Conservation (phyloP, 2,329 filamentous ascomycete species). For the Bipolaris cookei region DNA sequence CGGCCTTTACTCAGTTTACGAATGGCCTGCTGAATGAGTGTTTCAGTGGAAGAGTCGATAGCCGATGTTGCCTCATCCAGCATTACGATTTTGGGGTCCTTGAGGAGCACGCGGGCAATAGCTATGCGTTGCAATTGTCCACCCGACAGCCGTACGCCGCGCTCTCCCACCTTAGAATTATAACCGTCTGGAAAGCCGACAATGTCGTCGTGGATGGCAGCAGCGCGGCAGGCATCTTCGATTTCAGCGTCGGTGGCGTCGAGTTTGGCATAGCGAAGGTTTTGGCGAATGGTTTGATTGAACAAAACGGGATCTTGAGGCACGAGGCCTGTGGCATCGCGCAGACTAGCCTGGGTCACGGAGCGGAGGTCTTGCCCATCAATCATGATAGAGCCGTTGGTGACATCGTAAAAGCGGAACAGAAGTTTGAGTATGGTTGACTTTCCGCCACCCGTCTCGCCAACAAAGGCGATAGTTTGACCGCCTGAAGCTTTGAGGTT, state of each 20-base stretch:
- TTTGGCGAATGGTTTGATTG: conserved; percentile 68
- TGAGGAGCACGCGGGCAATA: conserved; percentile 77
- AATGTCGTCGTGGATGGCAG: conserved; percentile 70
- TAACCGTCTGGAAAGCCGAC: conserved; percentile 59
- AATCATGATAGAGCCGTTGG: conserved; percentile 60
- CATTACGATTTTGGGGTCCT: conserved; percentile 80
- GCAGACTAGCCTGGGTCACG: conserved; percentile 63
- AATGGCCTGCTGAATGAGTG: conserved; percentile 69
- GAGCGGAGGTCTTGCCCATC: conserved; percentile 66
- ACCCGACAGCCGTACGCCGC: conserved; percentile 62
- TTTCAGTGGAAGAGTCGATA: conserved; percentile 76
- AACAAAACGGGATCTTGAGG: conserved; percentile 70
- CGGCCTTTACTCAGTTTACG: conserved; percentile 64
- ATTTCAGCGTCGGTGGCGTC: conserved; percentile 67
- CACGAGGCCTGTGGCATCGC: conserved; percentile 66
- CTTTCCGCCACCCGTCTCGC: conserved; percentile 68
- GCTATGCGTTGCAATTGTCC: conserved; percentile 71
- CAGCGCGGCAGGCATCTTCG: conserved; percentile 65
- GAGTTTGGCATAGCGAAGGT: conserved; percentile 67
- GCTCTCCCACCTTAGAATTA: conserved; percentile 50
- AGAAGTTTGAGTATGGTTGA: conserved; percentile 67
- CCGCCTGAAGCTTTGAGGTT: conserved; percentile 59
- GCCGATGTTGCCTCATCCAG: conserved; percentile 88
- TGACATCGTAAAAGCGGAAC: conserved; percentile 66
- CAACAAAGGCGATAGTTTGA: conserved; percentile 65